Base-by-base conservation (phyloP, 352 stramenopile genomes). In the Pythium rhizo-oryzae region DNA sequence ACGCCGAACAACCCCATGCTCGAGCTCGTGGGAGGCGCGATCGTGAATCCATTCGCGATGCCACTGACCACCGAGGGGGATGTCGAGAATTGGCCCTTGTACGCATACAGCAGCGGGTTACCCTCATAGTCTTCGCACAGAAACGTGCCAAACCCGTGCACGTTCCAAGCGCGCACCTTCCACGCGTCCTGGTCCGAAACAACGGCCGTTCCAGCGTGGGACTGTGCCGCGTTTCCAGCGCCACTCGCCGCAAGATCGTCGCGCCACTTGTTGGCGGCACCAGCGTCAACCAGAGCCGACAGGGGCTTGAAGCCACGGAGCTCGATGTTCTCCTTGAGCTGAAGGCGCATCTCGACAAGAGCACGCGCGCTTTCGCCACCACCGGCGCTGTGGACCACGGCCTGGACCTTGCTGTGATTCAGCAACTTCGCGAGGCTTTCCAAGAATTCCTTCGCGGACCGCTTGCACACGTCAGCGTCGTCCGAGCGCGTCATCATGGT, bases 291-390 rank as follows among this genome's bases (percentile, higher is more conserved):
- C 24, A 81, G 39, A 4, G 59, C 58, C 11, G 79, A 66, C 41
- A 94, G 68, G 16, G 87, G 85, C 39, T 75, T 61, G 68, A 93
- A 94, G 0, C 87, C 85, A 55, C 74, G 75, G 62, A 94, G 71
- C 67, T 94, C 87, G 6, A 91, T 57, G 33, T 77, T 92, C 55
- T 94, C 87, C 64, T 92, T 92, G 46, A 94, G 67, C 60, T 79
- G 67, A 53, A 85, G 62, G 64, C 84, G 71, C 66, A 84, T 67
- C 47, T 82, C 74, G 12, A 47, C 62, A 16, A 85, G 54, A 41
- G 39, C 50, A 58, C 73, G 63, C 18, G 72, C 69, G 7, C 62
- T 35, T 72, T 71, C 5, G 21, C 58, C 56, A 50, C 43, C 33
- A 43, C 59, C 28, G 72, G 47, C 13, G 61, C n/a, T 21, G 33